Evolutionary conservation across 1,284 basidiomycete genomes (phyloP).

Genomic region (Puccinia coronata): DNA sequence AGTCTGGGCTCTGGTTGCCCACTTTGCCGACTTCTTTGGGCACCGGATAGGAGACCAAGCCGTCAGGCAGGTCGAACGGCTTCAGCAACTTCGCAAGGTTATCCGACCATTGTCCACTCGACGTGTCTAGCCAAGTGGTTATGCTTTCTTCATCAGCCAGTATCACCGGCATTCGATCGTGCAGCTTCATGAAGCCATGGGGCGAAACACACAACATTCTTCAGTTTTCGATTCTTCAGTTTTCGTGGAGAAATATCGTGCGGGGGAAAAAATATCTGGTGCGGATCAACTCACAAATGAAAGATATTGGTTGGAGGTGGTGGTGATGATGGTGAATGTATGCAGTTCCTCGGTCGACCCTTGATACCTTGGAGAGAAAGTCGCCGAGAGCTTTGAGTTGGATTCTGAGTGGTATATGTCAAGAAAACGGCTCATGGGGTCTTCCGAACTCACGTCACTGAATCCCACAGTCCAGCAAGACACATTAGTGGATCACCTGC

Average conservation of each 20-base stretch:
- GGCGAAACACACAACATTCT: too few species aligned
- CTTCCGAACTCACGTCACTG: conserved; percentile 61
- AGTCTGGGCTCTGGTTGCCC: conserved; percentile 75
- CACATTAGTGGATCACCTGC: conserved; percentile 67
- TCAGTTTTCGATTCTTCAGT: too few species aligned
- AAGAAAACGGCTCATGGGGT: background rate
- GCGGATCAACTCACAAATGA: conserved; percentile 54
- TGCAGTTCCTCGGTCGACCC: conserved; percentile 68
- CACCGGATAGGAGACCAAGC: conserved; percentile 69
- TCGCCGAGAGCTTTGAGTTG: conserved; percentile 52
- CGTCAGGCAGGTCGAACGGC: conserved; percentile 66
- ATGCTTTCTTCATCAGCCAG: conserved; percentile 69
- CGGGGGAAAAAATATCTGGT: too few species aligned
- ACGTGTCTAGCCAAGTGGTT: conserved; percentile 75
- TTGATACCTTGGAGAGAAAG: conserved; percentile 56
- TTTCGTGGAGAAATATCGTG: too few species aligned
- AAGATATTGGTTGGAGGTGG: conserved; percentile 61
- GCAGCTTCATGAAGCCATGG: conserved; percentile 64
- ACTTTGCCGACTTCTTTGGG: conserved; percentile 88
- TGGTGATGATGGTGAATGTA: conserved; percentile 88
- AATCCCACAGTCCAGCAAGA: conserved; percentile 84
- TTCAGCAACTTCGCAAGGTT: conserved; percentile 67
- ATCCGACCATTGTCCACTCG: conserved; percentile 67
- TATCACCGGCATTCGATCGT: conserved; percentile 90
- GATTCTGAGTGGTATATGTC: conserved; percentile 63